Evolutionary conservation across 2,329 filamentous ascomycete species (phyloP), one percentile per base, ranked within the genome.

Genomic region (Ophidiomyces ophidiicola): DNA sequence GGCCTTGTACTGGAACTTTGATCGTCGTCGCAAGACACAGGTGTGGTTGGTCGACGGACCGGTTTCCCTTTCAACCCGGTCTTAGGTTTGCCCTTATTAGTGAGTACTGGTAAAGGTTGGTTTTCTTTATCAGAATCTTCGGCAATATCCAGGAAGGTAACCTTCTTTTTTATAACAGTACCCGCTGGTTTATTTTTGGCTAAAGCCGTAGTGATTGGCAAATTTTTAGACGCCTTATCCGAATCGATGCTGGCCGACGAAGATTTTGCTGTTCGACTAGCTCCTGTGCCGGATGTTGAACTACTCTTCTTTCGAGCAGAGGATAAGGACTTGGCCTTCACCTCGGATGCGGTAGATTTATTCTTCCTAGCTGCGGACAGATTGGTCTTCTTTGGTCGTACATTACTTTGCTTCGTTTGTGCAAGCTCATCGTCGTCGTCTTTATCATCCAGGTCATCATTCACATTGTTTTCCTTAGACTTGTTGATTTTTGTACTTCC

Each of bases 11-110:
- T 46, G 52, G 57, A 8, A 54, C 52, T n/a, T 52, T 57, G 21
- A 52, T 52, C 33, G 8, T 37, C 34, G 6, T 37, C 34, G 5
- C 14, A 24, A 12, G 26, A 42, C 4, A 45, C 48, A 17, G 50
- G 36, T 2, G 51, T 51, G 6, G 54, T 48, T 39, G 58, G 47
- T 41, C 63, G 67, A n/a, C 66, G 63, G 36, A 67, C 57, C 1
- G 67, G 64, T 36, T 65, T 67, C 0, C 61, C 64, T 32, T 53
- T 59, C 21, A 69, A 51, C 3, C 65, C 66, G 20, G 53, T 51
- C 32, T 56, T 51, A 11, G 51, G 52, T 36, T 49, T 47, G 2
- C 49, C 33, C 21, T 52, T n/a, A n/a, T 48, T 49, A 30, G 52
- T 56, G 19, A 53, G 51, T 12, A 48, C 49, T 14, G 48, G 45